Conservation (phyloP, 2,329 filamentous ascomycete species). For the Penicillium sp. region DNA sequence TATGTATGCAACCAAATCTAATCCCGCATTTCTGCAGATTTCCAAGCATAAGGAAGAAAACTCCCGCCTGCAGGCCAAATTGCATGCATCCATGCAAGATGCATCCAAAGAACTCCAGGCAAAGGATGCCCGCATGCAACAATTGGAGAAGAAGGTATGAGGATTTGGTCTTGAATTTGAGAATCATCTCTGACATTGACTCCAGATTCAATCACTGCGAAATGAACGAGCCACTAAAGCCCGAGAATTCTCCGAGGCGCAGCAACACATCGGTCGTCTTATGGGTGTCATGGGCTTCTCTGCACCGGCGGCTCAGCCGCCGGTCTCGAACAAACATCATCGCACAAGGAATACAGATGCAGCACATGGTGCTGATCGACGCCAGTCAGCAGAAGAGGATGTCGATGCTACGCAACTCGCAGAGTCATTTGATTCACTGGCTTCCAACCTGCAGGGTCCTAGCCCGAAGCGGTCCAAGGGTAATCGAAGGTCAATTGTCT, state of each 20-base stretch:
- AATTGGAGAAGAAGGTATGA: slow-evolving; percentile 33
- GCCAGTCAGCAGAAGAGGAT: slow-evolving; percentile 14
- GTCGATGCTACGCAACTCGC: slow-evolving; percentile 15
- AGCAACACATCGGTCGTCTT: slow-evolving; percentile 36
- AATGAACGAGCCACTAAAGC: slow-evolving; percentile 36
- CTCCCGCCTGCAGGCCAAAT: slow-evolving; percentile 20
- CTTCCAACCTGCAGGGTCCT: slow-evolving; percentile 17
- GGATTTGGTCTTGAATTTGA: not conserved
- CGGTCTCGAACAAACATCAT: slow-evolving; percentile 12
- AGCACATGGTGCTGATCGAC: slow-evolving; percentile 7
- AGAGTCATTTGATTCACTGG: slow-evolving; percentile 21
- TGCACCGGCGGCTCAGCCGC: slow-evolving; percentile 16
- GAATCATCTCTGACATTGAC: not conserved
- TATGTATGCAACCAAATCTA: not conserved
- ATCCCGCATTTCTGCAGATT: slow-evolving; percentile 13
- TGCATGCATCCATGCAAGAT: slow-evolving; percentile 24
- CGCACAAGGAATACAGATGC: slow-evolving; percentile 11
- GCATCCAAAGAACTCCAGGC: slow-evolving; percentile 27
- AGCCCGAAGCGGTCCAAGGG: slow-evolving; percentile 29
- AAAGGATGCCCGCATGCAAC: slow-evolving; percentile 29
- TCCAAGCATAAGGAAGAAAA: slow-evolving; percentile 25
- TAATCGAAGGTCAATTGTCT: slow-evolving; percentile 16
- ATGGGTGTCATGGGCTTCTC: slow-evolving; percentile 39
- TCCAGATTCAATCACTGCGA: slow-evolving; percentile 32
- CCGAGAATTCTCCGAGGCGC: slow-evolving; percentile 38